Evolutionary conservation across 345 rosid species (phyloP), one percentile per base, ranked within the genome.

Genomic region (Citrus trifoliata): DNA sequence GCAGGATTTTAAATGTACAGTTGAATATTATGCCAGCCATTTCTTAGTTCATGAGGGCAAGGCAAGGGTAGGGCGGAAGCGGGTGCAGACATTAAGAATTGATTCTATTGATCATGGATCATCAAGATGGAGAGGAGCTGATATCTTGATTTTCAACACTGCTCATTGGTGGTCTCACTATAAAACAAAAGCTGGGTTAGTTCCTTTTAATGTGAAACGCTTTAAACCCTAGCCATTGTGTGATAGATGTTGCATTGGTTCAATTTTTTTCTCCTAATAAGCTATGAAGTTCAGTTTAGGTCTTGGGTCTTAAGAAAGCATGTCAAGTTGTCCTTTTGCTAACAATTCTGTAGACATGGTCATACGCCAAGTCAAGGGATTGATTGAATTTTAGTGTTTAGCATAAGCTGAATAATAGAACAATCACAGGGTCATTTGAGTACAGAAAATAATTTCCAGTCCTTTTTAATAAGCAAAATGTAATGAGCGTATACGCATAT

Each of bases 141-240:
- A 92, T 86, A 81, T 96, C 70, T 79, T 96, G 76, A 86, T 96
- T 79, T 93, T 96, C 85, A 96, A 96, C 86, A 87, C 98, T 60
- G 99, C 97, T 30, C 98, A 93, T 84, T 96, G 99, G 99, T 96
- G 99, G 99, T 87, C 97, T 51, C 99, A 96, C 84, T 87, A 81
- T 88, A 96, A 96, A 82, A 96, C 99, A 63, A 91, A 91, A 85
- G 87, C 97, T 4, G 99, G 99, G 99, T 95, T 59, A 84, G 92
- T 84, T n/a, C 75, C 66, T 40, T 53, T 55, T 53, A 6, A 53
- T 53, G 38, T 53, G 58, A 53, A 24, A 38, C 68, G 48, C 58
- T 51, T 42, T 46, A 24, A 40, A 60, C 33, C 69, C 21, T 70
- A 32, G 10, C 30, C 68, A n/a, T 51, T 75, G 46, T 83, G 27